Evolutionary conservation across 352 stramenopile species (phyloP).

Genomic region (Globisporangium cylindrosporum): DNA sequence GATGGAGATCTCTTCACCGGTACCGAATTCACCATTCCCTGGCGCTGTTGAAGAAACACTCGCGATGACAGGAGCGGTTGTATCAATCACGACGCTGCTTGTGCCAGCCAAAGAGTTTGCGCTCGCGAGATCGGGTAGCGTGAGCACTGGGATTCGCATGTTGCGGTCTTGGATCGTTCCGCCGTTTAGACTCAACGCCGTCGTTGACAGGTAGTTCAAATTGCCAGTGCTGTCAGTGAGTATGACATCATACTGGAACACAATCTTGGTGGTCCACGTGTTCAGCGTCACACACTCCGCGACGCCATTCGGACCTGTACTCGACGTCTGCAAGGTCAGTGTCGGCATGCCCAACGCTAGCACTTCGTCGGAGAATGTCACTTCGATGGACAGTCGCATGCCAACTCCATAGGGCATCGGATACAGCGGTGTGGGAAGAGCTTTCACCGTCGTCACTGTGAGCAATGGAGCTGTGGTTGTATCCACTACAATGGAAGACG

Average conservation of each 20-base stretch:
- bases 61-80: conserved; percentile 55
- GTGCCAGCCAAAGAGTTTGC: conserved; percentile 42
- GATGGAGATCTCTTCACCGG: conserved; percentile 59
- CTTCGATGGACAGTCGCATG: conserved; percentile 49
- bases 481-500: conserved; percentile 62
- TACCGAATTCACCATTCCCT: conserved; percentile 68
- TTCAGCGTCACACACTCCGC: conserved; percentile 55
- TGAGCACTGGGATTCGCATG: conserved; percentile 49
- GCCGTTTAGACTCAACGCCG: conserved; percentile 43
- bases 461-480: conserved; percentile 45
- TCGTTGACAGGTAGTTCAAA: conserved; percentile 64
- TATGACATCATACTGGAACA: conserved; percentile 73
- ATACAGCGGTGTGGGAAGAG: conserved; percentile 38
- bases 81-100: conserved; percentile 66
- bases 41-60: conserved; percentile 46
- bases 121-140: conserved; percentile 41
- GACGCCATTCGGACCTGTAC: conserved; percentile 34
- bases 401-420: conserved; percentile 65
- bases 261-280: conserved; percentile 48
- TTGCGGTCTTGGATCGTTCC: conserved; percentile 72
- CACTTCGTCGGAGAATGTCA: conserved; percentile 83
- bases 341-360: conserved; percentile 48
- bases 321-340: conserved; percentile 47
- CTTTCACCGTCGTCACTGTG: conserved; percentile 39
- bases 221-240: conserved; percentile 45